These are phyloP conservation scores for Penicillium egyptiacum DNA, from an alignment of 495 filamentous ascomycete genomes.

Conservation along the genomic window DNA sequence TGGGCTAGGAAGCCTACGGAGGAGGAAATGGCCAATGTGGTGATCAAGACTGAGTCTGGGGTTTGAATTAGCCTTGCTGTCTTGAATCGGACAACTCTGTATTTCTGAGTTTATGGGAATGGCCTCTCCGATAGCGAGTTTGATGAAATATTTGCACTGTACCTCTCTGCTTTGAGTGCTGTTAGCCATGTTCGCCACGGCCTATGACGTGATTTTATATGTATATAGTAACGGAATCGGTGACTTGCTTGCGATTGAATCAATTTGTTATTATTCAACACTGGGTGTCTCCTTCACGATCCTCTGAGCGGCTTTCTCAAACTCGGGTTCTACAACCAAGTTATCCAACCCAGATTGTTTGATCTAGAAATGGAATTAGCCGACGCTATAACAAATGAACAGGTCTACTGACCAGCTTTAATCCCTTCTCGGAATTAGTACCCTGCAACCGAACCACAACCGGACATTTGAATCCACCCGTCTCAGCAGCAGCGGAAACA, in stretches of 20 bases:
- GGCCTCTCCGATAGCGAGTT: no score
- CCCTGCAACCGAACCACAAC: slow-evolving; percentile 37
- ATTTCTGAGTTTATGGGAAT: background rate
- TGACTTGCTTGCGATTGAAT: background rate
- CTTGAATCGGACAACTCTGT: background rate
- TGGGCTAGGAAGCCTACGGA: slow-evolving; percentile 23
- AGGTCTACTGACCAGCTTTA: slow-evolving; percentile 22
- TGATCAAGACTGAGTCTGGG: background rate
- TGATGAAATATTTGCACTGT: no score
- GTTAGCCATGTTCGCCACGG: background rate
- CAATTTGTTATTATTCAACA: background rate
- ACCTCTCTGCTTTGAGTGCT: background rate
- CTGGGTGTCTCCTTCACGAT: slow-evolving; percentile 16
- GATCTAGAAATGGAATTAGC: slow-evolving; percentile 13
- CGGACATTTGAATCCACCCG: slow-evolving; percentile 28
- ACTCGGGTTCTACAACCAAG: slow-evolving; percentile 29
- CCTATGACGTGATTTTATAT: background rate
- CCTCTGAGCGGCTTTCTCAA: slow-evolving; percentile 28
- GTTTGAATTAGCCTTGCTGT: background rate
- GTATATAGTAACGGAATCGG: background rate
- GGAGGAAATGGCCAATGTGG: slow-evolving; percentile 3
- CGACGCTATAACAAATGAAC: background rate
- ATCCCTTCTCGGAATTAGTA: slow-evolving; percentile 29
- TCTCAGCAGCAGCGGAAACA: slow-evolving; percentile 23
- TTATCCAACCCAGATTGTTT: slow-evolving; percentile 23